phyloP scores from a whole-genome alignment of 768 basidiomycete genomes.

The Baorangia bicolor region DNA sequence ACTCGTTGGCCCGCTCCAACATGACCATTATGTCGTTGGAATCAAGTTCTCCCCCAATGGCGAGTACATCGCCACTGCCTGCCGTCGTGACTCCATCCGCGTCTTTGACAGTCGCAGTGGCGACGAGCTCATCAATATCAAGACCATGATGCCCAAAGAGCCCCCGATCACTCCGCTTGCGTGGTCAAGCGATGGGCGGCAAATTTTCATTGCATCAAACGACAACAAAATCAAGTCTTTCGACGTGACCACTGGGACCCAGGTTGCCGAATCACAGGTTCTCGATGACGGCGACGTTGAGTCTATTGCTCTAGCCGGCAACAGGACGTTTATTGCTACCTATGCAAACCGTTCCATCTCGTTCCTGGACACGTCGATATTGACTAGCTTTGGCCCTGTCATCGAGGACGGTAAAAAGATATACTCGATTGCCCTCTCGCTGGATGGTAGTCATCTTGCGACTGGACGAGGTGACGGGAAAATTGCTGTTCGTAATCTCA shows the following conservation, averaged over 20 bases:
- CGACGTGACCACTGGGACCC: not conserved
- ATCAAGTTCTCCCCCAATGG: too few species aligned
- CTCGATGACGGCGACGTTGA: not conserved
- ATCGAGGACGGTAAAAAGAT: not conserved
- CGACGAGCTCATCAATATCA: too few species aligned
- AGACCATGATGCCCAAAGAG: too few species aligned
- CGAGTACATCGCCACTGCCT: too few species aligned
- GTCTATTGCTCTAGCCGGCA: not conserved
- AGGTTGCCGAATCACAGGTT: not conserved
- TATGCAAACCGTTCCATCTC: fast-evolving
- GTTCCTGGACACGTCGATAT: not conserved
- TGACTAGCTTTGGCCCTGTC: not conserved
- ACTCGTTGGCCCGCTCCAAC: too few species aligned
- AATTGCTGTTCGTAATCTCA: not conserved
- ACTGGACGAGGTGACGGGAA: not conserved
- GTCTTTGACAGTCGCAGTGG: too few species aligned
- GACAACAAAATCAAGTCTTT: not conserved
- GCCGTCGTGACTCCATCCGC: too few species aligned
- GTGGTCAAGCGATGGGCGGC: not conserved
- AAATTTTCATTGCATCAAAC: not conserved
- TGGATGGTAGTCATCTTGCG: not conserved
- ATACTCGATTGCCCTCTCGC: not conserved
- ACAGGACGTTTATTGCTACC: not conserved
- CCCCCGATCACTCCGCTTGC: not conserved
- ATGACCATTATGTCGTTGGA: too few species aligned